Percentiles rank a stretch among this genome's conserved stretches.
phyloP scores from a whole-genome alignment of 2,329 filamentous ascomycete species.

The Epichloe scottii region DNA sequence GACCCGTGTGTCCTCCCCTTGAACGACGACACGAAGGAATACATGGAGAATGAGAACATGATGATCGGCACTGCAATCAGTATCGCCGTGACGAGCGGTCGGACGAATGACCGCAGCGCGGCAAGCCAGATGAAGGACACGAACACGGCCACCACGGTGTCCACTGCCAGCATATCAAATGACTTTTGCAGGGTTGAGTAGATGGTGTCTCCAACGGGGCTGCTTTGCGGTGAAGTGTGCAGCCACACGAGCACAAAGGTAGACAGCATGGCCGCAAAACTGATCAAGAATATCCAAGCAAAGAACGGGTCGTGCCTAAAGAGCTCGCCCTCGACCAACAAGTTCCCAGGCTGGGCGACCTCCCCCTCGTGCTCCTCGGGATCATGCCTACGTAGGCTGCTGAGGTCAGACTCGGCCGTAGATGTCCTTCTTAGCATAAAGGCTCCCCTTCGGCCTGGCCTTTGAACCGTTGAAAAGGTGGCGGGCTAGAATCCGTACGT shows the following conservation, averaged over 20 bases:
- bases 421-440: constrained; percentile 30
- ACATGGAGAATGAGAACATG: constrained; percentile 79
- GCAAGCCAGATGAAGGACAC: constrained; percentile 88
- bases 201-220: constrained; percentile 79
- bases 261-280: constrained; percentile 69
- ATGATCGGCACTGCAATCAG: constrained; percentile 76
- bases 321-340: constrained; percentile 50
- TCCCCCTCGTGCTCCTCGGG: constrained; percentile 21
- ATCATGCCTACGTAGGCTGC: constrained; percentile 23
- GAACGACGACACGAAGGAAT: constrained; percentile 83
- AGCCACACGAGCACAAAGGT: constrained; percentile 84
- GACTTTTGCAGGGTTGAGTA: constrained; percentile 81
- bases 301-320: constrained; percentile 85
- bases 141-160: constrained; percentile 80
- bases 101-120: constrained; percentile 74
- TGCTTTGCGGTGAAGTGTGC: constrained; percentile 64
- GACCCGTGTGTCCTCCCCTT: constrained; percentile 62
- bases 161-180: constrained; percentile 78
- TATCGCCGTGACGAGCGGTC: constrained; percentile 69
- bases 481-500: constrained; percentile 39
- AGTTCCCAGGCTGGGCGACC: constrained; percentile 30
- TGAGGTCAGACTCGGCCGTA: constrained; percentile 36
- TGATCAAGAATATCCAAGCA: constrained; percentile 79
- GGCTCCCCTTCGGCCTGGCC: constrained; percentile 24
- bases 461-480: constrained; percentile 50